Base-by-base conservation (phyloP, 2,329 filamentous ascomycete species). In the Colletotrichum gigasporum region DNA sequence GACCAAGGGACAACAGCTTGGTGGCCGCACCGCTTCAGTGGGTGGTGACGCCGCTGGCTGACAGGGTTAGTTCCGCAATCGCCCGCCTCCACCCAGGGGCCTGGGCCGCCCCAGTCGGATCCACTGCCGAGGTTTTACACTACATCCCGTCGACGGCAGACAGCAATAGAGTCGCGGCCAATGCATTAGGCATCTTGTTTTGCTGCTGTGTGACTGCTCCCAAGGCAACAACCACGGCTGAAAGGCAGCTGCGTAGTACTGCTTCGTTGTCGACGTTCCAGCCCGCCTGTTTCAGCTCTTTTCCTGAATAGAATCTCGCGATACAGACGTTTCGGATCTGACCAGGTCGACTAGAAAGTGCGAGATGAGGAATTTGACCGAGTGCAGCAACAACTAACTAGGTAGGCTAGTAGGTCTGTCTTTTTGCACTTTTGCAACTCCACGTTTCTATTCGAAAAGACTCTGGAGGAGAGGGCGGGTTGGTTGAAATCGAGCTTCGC, bases 41-140 rank as follows among this genome's bases (percentile, higher is more conserved):
- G 14, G 28, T 10, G 34, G 20, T 26, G 35, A 28, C 24, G 34
- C n/a, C 35, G 34, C 44, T 39, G 37, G 22, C 52, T 50, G 24
- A 45, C 20, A 18, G 18, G 16, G 22, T 24, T 22, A 14, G 41
- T 47, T 48, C 59, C 59, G 58, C 59, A 63, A 34, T 58, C 59
- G 22, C 59, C 59, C 42, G 30, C 45, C 39, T 20, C 24, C 51
- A 42, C 39, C 14, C 24, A 35, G 30, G 24, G 12, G 26, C 22
- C 14, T 12, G 22, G 41, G 5, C 37, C 22, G 28, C n/a, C 26
- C 60, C 24, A 44, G 39, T 48, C 60, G 54, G 60, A 12, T 41
- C 60, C 45, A 45, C 24, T 59, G 18, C 54, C 30, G 54, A 63
- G 9, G n/a, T n/a, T n/a, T n/a, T n/a, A n/a, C n/a, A n/a, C n/a